A percentile compares a stretch with the other conserved stretches of the same genome.
phyloP scores from a whole-genome alignment of 768 basidiomycete genomes.

The Strobilomyces echinocephalus region DNA sequence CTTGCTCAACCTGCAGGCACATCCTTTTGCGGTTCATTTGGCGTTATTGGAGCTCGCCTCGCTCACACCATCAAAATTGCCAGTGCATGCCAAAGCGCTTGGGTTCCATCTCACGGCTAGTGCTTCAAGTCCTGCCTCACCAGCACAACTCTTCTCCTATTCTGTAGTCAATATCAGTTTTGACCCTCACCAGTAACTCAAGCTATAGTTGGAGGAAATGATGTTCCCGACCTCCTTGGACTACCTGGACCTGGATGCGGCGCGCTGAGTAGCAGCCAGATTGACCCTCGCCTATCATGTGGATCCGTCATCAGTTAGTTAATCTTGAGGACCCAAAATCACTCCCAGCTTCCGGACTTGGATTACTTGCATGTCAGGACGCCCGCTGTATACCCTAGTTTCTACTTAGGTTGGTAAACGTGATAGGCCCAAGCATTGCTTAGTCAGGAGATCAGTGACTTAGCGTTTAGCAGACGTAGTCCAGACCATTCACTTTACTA shows the following conservation, averaged over 20 bases:
- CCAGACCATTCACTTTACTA: conserved; percentile 2
- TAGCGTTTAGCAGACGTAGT: not conserved
- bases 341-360: not conserved
- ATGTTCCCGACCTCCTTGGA: too few species aligned
- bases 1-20: conserved; percentile 13
- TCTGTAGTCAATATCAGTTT: too few species aligned
- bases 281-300: not conserved
- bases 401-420: not conserved
- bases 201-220: too few species aligned
- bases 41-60: conserved; percentile 20
- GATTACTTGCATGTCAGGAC: not conserved
- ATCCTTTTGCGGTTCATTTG: conserved; percentile 27
- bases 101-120: conserved; percentile 22
- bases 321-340: not conserved
- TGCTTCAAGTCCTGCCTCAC: not conserved
- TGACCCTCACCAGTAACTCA: too few species aligned
- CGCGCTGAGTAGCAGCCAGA: too few species aligned
- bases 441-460: conserved; percentile 16
- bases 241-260: too few species aligned
- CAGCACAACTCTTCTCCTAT: not conserved
- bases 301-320: not conserved
- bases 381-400: not conserved
- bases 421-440: not conserved
- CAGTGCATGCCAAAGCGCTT: conserved; percentile 13
- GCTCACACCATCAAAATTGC: conserved; percentile 18